phyloP scores from a whole-genome alignment of 441 rosid genomes.

The Gossypium trilobum region DNA sequence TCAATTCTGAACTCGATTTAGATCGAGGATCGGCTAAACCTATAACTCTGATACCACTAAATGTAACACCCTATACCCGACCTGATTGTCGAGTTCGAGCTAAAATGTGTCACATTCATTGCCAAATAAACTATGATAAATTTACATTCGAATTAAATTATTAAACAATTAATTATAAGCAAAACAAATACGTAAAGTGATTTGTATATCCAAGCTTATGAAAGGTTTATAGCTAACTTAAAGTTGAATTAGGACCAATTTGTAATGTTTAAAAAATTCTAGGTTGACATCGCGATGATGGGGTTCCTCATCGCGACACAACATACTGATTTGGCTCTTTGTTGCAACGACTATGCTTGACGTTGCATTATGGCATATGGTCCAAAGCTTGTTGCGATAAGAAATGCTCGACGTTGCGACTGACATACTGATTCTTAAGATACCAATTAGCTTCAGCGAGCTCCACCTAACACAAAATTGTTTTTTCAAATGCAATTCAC shows the following conservation, averaged over 20 bases:
- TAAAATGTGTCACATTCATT: background rate
- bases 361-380: background rate
- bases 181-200: no score
- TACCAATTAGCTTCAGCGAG: background rate
- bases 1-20: background rate
- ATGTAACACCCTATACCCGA: background rate
- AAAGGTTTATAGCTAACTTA: no score
- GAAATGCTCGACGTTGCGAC: background rate
- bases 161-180: background rate
- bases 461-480: background rate
- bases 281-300: no score
- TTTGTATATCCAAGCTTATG: background rate
- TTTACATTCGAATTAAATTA: background rate
- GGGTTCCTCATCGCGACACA: no score
- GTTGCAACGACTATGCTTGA: background rate
- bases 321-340: background rate
- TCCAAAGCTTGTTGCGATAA: background rate
- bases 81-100: background rate
- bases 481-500: background rate
- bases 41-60: no score
- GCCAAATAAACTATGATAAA: no score
- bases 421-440: background rate
- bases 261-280: no score
- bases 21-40: background rate
- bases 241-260: no score